Percentiles rank a stretch among this genome's conserved stretches.
phyloP scores from a whole-genome alignment of 345 rosid genomes.

The Mercurialis annua region DNA sequence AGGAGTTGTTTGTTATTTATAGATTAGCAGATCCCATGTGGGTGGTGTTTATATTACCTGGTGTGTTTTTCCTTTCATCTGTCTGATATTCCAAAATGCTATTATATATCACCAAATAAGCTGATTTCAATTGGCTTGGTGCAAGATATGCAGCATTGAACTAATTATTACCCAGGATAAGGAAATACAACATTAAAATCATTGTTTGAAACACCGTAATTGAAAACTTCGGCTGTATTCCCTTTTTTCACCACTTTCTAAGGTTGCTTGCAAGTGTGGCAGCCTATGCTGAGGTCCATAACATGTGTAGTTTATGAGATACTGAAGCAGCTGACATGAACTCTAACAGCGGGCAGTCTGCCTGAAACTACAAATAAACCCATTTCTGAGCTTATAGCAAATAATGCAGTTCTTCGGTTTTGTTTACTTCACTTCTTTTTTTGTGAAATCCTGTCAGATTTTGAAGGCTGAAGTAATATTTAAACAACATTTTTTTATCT shows the following conservation, averaged over 20 bases:
- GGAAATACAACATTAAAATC: background rate
- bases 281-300: background rate
- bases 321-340: background rate
- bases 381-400: background rate
- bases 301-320: background rate
- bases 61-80: background rate
- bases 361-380: background rate
- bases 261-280: background rate
- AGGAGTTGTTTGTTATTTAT: conserved; percentile 1
- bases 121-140: background rate
- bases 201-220: conserved; percentile 1
- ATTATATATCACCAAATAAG: background rate
- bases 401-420: background rate
- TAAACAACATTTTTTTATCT: background rate
- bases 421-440: background rate
- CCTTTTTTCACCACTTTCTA: background rate
- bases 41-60: background rate
- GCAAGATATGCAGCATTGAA: background rate
- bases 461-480: background rate
- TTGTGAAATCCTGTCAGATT: background rate
- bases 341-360: background rate
- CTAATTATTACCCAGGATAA: background rate
- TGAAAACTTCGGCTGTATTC: no score
- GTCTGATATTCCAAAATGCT: background rate
- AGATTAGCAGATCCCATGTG: background rate